These are phyloP conservation scores for Tulasnella sp. DNA, from an alignment of 768 basidiomycete species.

Conservation along the genomic window DNA sequence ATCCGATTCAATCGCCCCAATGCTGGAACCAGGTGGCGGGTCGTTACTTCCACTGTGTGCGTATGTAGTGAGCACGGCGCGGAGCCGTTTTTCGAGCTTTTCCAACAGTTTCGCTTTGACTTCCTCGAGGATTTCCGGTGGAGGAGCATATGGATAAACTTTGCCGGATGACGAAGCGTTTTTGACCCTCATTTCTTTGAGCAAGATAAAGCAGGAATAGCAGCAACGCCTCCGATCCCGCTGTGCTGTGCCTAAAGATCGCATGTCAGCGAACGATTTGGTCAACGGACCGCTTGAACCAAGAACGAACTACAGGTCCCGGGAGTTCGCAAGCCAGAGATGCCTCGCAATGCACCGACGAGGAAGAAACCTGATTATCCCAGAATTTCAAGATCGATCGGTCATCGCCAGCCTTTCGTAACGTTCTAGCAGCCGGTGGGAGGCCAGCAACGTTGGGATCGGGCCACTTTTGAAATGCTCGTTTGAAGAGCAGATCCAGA, in stretches of 20 bases:
- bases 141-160: not conserved
- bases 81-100: not conserved
- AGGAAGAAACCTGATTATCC: not conserved
- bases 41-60: too few relatives aligned
- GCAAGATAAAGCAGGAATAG: not conserved
- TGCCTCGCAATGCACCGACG: not conserved
- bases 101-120: not conserved
- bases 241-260: not conserved
- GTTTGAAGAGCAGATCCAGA: not conserved
- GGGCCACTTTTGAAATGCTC: not conserved
- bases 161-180: not conserved
- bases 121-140: not conserved
- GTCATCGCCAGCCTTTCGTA: not conserved
- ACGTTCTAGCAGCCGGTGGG: not conserved
- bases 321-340: not conserved
- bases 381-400: not conserved
- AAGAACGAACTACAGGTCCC: not conserved
- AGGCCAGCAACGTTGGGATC: not conserved
- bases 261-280: not conserved
- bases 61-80: not conserved
- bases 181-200: not conserved
- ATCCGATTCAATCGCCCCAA: too few relatives aligned
- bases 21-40: too few relatives aligned
- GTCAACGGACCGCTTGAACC: too few relatives aligned
- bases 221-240: not conserved